Evolutionary conservation across 192 early-diverging fungal species (phyloP), one percentile per base, ranked within the genome.

Genomic region (Podila horticola): DNA sequence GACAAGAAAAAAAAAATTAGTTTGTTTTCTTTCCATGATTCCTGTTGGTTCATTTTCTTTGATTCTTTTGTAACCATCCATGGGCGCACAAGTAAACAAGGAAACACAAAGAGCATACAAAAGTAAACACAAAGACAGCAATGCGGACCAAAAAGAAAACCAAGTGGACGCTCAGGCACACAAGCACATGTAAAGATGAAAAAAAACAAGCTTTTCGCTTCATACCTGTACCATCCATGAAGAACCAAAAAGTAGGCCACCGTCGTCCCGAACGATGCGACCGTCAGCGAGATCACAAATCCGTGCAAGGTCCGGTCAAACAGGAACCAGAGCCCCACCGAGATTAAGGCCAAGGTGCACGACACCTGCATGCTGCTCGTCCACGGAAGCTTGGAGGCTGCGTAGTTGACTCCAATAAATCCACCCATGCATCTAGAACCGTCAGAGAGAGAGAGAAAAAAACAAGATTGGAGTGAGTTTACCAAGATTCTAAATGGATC

Each of bases 271-370:
- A 92, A 67, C 34, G 81, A 81, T 2, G 88, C 85, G 12, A 93
- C 84, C 12, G 75, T 72, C 22, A 77, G 26, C 29, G 90, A 88
- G 33, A 92, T 71, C 33, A 87, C 17, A 64, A 93, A 92, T 64
- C 93, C 93, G 63, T 92, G 90, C 51, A 75, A 57, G 11, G 92
- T 93, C 51, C 90, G 62, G 74, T 94, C 93, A 87, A 94, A 94
- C 33, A 92, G 60, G 71, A 92, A 88, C 93, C 93, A 94, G 33
- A 93, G 70, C 34, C 83, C 91, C 15, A 90, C 62, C 28, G 88
- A 86, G 24, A 92, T 86, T 41, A 94, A 41, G 2, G 86, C 86
- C 29, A 91, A 64, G 20, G 89, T 88, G 20, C 90, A 73, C 36
- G 86, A 91, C 19, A 92, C 87, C 60, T 93, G 91, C 24, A 88